Conservation (phyloP, 139 green algal genomes). For the Closterium sp. region DNA sequence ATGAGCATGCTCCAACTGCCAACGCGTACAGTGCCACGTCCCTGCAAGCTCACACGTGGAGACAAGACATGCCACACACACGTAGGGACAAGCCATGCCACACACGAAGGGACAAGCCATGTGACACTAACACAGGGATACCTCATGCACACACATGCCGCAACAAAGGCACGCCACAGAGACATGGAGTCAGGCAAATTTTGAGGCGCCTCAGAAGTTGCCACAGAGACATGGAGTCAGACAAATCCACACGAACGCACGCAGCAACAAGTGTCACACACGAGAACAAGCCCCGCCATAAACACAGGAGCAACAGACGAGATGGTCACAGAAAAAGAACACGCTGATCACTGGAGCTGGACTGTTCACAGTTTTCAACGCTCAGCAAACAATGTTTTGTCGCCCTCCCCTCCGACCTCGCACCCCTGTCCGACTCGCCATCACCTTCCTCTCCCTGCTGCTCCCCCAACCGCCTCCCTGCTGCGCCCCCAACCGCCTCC, state of each 20-base stretch:
- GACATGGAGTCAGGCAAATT: no score
- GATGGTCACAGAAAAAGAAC: background rate
- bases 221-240: no score
- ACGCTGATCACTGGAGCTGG: background rate
- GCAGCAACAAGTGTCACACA: background rate
- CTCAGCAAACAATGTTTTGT: no score
- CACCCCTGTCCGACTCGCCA: background rate
- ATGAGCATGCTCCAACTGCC: constrained; percentile 1
- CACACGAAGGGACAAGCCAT: background rate
- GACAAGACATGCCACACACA: background rate
- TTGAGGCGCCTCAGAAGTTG: no score
- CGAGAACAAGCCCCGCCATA: background rate
- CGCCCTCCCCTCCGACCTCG: no score
- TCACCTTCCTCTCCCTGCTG: background rate
- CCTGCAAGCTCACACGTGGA: background rate
- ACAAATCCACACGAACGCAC: no score
- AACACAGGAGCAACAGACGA: no score
- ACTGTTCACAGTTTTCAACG: no score
- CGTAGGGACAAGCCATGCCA: background rate
- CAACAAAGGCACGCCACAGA: background rate
- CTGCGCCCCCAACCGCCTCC: background rate
- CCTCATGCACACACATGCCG: background rate
- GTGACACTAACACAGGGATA: background rate
- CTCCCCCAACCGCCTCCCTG: background rate
- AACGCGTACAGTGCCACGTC: constrained; percentile 46